phyloP scores from a whole-genome alignment of 805 yeast species.

The Ogataea nonfermentans region DNA sequence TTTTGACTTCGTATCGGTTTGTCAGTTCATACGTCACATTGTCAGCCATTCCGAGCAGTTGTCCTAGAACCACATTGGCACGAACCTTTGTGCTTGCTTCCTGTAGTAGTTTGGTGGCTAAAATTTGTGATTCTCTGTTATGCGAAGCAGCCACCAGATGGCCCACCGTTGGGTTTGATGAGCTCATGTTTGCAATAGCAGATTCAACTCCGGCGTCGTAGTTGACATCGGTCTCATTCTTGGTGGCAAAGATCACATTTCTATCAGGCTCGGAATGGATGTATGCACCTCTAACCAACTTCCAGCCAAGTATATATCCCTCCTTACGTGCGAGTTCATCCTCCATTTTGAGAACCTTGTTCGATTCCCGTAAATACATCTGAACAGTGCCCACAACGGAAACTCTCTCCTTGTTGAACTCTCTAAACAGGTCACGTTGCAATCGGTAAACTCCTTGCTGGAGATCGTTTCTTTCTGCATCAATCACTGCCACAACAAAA shows the following conservation, averaged over 20 bases:
- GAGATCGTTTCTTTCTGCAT: constrained; percentile 86
- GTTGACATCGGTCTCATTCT: constrained; percentile 74
- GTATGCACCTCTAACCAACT: constrained; percentile 94
- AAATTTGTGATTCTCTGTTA: constrained; percentile 71
- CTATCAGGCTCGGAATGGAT: constrained; percentile 84
- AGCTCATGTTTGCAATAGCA: constrained; percentile 58
- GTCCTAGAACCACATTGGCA: constrained; percentile 79
- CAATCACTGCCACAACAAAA: constrained; percentile 74
- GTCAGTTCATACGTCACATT: constrained; percentile 76
- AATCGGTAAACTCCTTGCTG: constrained; percentile 90
- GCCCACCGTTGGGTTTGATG: constrained; percentile 47
- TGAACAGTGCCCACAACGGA: constrained; percentile 90
- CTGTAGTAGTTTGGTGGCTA: constrained; percentile 59
- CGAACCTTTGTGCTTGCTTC: constrained; percentile 31
- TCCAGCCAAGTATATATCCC: constrained; percentile 75
- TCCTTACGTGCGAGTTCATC: constrained; percentile 58
- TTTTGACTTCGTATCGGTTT: constrained; percentile 58
- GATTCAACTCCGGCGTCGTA: constrained; percentile 68
- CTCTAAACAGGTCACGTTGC: constrained; percentile 75
- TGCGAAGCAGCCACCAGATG: constrained; percentile 91
- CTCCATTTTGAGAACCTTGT: constrained; percentile 60
- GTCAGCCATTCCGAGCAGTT: constrained; percentile 94
- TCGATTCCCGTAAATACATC: constrained; percentile 78
- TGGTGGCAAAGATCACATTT: constrained; percentile 67
- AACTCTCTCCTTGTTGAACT: constrained; percentile 65